Evolutionary conservation across 2,329 filamentous ascomycete genomes (phyloP), one percentile per base, ranked within the genome.

Genomic region (Penicillium hesseltinei): DNA sequence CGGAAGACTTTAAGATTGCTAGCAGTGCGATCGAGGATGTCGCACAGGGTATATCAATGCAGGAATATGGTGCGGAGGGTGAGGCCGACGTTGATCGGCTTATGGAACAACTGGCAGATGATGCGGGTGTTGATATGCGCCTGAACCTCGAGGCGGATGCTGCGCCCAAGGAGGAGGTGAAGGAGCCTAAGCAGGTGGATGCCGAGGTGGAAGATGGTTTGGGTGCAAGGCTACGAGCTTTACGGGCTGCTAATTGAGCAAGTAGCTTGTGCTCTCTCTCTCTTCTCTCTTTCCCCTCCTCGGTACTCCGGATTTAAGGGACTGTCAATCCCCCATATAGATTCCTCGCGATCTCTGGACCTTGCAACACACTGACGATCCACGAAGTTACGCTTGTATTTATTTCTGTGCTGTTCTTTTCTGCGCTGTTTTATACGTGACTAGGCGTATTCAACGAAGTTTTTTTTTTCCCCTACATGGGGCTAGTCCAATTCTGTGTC

Each of bases 41-140:
- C 11, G 72, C 73, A 27, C 69, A 72, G 59, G 75, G 75, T 1
- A 65, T 78, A 9, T 74, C 73, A 49, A 75, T 76, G 73, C 72
- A 75, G 62, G 75, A 77, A 63, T 77, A 78, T 47, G 77, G 76
- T 25, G 76, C 77, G 3, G 74, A 78, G 63, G 75, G 75, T 1
- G 72, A 75, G 56, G 58, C 69, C 1, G 75, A 78, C 45, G 75
- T 77, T 47, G 75, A 78, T 62, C 70, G 69, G 42, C 60, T 78
- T 59, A 77, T 78, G 75, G 74, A 77, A 61, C 73, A 77, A 61
- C 64, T 78, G 62, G 75, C 75, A 9, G 75, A 78, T 64, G 72
- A 77, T 64, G 75, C 75, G 8, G 75, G 75, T 7, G 73, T 78
- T 33, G 75, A 78, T 65, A 65, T 77, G 70, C 68, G 75, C 33